Base-by-base conservation (phyloP, 257 asterid species). In the Asclepias syriaca region DNA sequence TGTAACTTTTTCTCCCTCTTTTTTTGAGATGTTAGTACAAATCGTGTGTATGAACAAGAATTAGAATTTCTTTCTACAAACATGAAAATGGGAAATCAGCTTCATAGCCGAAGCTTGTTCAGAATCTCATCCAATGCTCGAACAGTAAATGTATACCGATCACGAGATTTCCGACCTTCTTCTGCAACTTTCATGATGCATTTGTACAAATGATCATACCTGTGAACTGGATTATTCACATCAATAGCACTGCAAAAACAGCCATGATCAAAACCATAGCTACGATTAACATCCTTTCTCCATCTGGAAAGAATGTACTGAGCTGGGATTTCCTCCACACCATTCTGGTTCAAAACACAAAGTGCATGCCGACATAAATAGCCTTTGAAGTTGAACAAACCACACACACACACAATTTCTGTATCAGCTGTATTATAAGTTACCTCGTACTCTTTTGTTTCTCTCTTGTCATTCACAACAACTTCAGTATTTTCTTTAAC, bases 321-420 rank as follows among this genome's bases (percentile, higher is more conserved):
- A n/a, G 88, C 60, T n/a, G 94, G 91, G 65, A 80, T 84, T 81
- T 86, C 91, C 53, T 86, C 88, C 55, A 78, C 61, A n/a, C 85
- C 79, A 6, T 79, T 69, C 71, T 77, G 85, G 84, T 76, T 88
- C 54, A 88, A 65, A 40, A 88, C 87, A 77, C 84, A 64, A 12
- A 84, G 79, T 15, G 82, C 82, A 72, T 88, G 91, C 77, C 91
- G 86, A 79, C 91, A 84, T 73, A 88, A 73, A 74, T 85, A 88
- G 16, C 91, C 94, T 80, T 78, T 81, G 39, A 84, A 77, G 78
- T 77, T 86, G 88, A 88, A 88, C 45, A 88, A 66, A 0, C 76
- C 88, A 63, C 94, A 88, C 6, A n/a, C 60, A 58, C 91, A 88
- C 11, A 78, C 24, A 68, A 82, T 60, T 29, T 86, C 88, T 15